A percentile compares a stretch with the other conserved stretches of the same genome.
phyloP scores from a whole-genome alignment of 1,284 basidiomycete genomes.

The Boletus sp. region DNA sequence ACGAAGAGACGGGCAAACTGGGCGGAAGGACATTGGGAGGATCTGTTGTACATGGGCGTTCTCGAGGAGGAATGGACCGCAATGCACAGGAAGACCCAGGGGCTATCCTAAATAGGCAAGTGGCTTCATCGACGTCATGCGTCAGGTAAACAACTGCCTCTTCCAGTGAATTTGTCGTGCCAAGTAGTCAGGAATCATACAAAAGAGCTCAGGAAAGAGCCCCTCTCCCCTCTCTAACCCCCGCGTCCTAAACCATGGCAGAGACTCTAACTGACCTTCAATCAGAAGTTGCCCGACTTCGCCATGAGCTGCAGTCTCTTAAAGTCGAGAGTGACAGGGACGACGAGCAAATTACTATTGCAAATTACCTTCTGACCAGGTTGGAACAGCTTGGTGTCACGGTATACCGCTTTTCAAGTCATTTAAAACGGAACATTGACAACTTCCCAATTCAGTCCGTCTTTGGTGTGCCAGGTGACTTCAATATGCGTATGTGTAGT shows the following conservation, averaged over 20 bases:
- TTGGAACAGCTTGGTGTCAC: conserved; percentile 65
- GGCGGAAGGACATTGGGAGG: conserved; percentile 20
- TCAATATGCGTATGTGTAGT: conserved; percentile 64
- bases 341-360: conserved; percentile 53
- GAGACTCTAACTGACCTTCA: conserved; percentile 34
- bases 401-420: conserved; percentile 34
- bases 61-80: conserved; percentile 17
- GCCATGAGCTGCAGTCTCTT: conserved; percentile 47
- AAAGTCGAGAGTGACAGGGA: conserved; percentile 33
- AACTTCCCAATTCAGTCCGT: conserved; percentile 45
- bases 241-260: conserved; percentile 17
- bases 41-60: conserved; percentile 20
- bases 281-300: conserved; percentile 52
- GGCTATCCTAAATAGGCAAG: not conserved
- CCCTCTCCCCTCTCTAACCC: not conserved
- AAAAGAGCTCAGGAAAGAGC: not conserved
- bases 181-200: not conserved
- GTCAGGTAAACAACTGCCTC: not conserved
- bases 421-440: not conserved
- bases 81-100: not conserved
- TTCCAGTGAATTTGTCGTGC: not conserved
- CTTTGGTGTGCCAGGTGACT: conserved; percentile 92
- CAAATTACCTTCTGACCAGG: conserved; percentile 68
- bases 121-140: not conserved
- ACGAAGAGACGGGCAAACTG: conserved; percentile 18